Base-by-base conservation (phyloP, 202 grass and related monocot genomes). In the Zizania palustris region DNA sequence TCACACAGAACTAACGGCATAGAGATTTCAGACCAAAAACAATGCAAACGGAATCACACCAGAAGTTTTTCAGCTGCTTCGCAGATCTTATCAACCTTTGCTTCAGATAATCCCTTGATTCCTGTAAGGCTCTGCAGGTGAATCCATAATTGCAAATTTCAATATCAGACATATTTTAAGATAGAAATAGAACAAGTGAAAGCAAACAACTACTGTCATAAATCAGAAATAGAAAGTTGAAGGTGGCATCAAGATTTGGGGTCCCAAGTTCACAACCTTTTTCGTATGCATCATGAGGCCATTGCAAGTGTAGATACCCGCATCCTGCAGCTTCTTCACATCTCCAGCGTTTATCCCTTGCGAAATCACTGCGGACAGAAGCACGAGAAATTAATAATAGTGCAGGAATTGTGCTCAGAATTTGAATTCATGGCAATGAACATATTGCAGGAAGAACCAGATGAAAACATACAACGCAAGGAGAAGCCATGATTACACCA, bases 281-380 rank as follows among this genome's bases (percentile, higher is more conserved):
- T 98, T 94, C 20, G 89, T 94, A 9, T 98, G 91, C 95, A 98
- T 98, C 95, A 94, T 98, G 58, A 97, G 91, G 7, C 91, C 95
- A 81, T 98, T 98, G 83, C 95, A 98, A 48, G 95, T 98, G 85
- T 94, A 88, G 81, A 98, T 94, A 63, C 95, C 95, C 5, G 95
- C 91, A 83, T 98, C 95, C 89, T 98, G 87, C 60, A 98, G 85
- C 87, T 98, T 98, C 79, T 92, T 94, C 68, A 98, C 65, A 36
- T 98, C 95, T 83, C 95, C 95, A 59, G 91, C 83, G 78, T 98
- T 98, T 77, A 92, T 98, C 70, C 95, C 95, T 73, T 94, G 95
- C 59, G 89, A 86, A 41, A 98, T 98, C 83, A 98, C 95, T 98
- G 86, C 45, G 38, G 44, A 77, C 60, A 75, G 50, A 65, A 67